These are phyloP conservation scores for Aspergillus thermomutatus DNA, from an alignment of 2,329 filamentous ascomycete genomes.

Conservation along the genomic window DNA sequence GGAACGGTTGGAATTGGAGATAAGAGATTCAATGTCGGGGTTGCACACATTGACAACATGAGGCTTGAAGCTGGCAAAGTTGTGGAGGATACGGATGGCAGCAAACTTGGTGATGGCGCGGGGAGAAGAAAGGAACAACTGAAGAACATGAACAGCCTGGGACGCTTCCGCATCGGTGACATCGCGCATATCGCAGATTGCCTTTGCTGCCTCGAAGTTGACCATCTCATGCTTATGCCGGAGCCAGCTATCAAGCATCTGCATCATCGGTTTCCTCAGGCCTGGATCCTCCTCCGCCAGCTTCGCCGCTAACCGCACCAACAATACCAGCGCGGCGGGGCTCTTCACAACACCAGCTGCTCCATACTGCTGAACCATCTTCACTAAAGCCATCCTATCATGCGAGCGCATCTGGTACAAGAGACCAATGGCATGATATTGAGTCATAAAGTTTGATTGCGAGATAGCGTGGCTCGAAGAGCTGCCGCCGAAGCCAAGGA, in stretches of 20 bases:
- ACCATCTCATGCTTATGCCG: conserved; percentile 99
- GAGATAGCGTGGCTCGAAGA: conserved; percentile 65
- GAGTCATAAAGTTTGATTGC: conserved; percentile 94
- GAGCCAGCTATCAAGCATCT: conserved; percentile 92
- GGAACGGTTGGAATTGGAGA: conserved; percentile 93
- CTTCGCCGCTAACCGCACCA: conserved; percentile 89
- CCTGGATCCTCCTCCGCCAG: conserved; percentile 89
- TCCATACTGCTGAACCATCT: conserved; percentile 99
- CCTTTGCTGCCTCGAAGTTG: conserved; percentile 98
- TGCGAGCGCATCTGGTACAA: conserved; percentile 97
- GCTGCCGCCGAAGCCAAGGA: conserved; percentile 87
- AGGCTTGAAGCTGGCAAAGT: conserved; percentile 95
- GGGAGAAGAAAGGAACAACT: conserved; percentile 94
- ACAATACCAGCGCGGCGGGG: conserved; percentile 84
- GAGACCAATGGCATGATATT: conserved; percentile 97
- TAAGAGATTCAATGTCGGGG: conserved; percentile 93
- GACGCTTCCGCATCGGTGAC: conserved; percentile 87
- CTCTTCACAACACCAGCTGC: conserved; percentile 90
- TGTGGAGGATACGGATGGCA: conserved; percentile 91
- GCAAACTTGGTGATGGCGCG: conserved; percentile 96
- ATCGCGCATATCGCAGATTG: conserved; percentile 91
- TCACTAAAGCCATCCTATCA: conserved; percentile 96
- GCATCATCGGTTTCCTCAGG: conserved; percentile 92
- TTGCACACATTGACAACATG: conserved; percentile 90
- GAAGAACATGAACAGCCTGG: conserved; percentile 90